Conservation (phyloP, 2,329 filamentous ascomycete genomes). For the Xylaria sp. region DNA sequence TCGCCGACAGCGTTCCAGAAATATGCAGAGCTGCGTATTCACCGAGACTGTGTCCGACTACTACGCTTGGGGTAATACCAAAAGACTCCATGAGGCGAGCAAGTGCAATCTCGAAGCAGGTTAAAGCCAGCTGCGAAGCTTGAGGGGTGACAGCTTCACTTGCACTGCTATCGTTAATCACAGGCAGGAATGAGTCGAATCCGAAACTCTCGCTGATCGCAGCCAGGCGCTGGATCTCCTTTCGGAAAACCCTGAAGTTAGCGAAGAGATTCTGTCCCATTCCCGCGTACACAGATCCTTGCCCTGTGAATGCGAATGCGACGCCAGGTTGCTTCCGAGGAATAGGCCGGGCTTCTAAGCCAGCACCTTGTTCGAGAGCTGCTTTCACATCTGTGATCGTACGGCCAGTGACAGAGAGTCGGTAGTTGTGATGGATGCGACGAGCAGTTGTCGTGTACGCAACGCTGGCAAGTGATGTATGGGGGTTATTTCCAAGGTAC, state of each 20-base stretch:
- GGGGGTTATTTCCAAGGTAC: slow-evolving; percentile 53
- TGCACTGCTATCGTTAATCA: not conserved
- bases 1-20: slow-evolving; percentile 66
- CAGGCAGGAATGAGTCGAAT: slow-evolving; percentile 8
- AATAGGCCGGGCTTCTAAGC: slow-evolving; percentile 42
- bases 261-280: slow-evolving; percentile 29
- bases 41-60: slow-evolving; percentile 63
- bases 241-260: slow-evolving; percentile 40
- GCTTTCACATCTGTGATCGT: not conserved
- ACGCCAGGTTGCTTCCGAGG: slow-evolving; percentile 35
- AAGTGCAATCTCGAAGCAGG: slow-evolving; percentile 52
- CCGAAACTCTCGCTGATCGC: slow-evolving; percentile 7
- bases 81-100: slow-evolving; percentile 52
- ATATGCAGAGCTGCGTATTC: slow-evolving; percentile 70
- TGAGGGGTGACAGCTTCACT: slow-evolving; percentile 44
- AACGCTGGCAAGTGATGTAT: not conserved
- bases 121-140: slow-evolving; percentile 49
- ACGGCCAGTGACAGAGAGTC: slow-evolving; percentile 54
- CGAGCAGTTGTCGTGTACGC: slow-evolving; percentile 72
- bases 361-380: not conserved
- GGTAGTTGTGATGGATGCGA: slow-evolving; percentile 65
- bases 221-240: slow-evolving; percentile 13
- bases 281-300: slow-evolving; percentile 34
- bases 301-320: slow-evolving; percentile 44
- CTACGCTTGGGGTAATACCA: slow-evolving; percentile 54